These are phyloP conservation scores for Garcia nutans DNA, from an alignment of 345 rosid genomes.

Conservation along the genomic window DNA sequence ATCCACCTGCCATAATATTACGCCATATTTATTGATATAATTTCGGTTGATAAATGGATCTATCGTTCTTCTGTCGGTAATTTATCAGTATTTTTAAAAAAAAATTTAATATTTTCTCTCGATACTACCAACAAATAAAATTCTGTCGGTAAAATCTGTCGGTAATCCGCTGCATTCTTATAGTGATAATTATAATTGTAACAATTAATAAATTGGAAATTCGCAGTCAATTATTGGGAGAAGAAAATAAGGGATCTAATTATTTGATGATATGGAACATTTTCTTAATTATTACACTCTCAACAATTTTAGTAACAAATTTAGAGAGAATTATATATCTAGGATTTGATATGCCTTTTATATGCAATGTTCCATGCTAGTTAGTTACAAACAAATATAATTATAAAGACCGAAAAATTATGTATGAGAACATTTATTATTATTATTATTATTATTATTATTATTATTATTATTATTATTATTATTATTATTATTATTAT, in stretches of 20 bases:
- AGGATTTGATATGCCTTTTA: neutral
- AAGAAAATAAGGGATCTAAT: neutral
- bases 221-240: neutral
- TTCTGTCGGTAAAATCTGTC: too few species aligned
- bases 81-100: too few species aligned
- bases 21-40: too few species aligned
- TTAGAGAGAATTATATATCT: neutral
- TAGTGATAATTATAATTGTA: too few species aligned
- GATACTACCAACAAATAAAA: too few species aligned
- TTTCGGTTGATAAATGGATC: too few species aligned
- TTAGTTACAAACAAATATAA: neutral
- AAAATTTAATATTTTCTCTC: too few species aligned
- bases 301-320: neutral
- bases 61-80: too few species aligned
- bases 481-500: neutral
- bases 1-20: too few species aligned
- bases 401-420: neutral
- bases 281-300: neutral
- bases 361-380: neutral
- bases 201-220: too few species aligned
- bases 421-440: neutral
- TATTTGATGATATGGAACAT: neutral
- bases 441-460: neutral
- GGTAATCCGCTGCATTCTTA: too few species aligned
- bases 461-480: neutral